phyloP scores from a whole-genome alignment of 768 basidiomycete species.

The Ramaria sp. region DNA sequence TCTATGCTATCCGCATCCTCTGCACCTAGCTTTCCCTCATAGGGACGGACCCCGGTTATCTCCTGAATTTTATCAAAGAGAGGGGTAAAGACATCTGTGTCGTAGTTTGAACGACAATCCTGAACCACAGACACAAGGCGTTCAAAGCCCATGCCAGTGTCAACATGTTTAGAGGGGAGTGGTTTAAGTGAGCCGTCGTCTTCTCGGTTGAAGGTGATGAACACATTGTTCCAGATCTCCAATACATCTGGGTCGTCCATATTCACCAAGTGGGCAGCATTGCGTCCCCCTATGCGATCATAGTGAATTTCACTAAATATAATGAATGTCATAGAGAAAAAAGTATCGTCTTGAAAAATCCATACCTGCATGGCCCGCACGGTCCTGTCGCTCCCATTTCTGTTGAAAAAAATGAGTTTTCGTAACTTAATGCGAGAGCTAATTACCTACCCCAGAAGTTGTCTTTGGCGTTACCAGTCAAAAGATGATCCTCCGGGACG shows the following conservation, averaged over 20 bases:
- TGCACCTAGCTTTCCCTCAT: slow-evolving; percentile 85
- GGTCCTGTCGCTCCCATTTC: slow-evolving; percentile 99
- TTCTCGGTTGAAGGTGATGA: slow-evolving; percentile 98
- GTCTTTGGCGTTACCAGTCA: slow-evolving; percentile 92
- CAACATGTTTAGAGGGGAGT: slow-evolving; percentile 90
- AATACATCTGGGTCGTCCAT: slow-evolving; percentile 94
- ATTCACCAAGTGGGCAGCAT: slow-evolving; percentile 89
- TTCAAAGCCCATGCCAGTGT: slow-evolving; percentile 99
- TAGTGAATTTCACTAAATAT: slow-evolving; percentile 82
- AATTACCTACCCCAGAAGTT: slow-evolving; percentile 89
- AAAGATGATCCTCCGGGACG: slow-evolving; percentile 77
- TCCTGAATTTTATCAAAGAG: slow-evolving; percentile 82
- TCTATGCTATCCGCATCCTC: slow-evolving; percentile 95
- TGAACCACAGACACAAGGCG: slow-evolving; percentile 92
- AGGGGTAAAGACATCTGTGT: slow-evolving; percentile 90
- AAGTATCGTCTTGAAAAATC: slow-evolving; percentile 11
- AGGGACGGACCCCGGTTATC: slow-evolving; percentile 79
- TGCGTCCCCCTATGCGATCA: slow-evolving; percentile 95
- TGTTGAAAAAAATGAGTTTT: slow-evolving; percentile 22
- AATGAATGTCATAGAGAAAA: neutral
- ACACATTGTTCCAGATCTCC: slow-evolving; percentile 99
- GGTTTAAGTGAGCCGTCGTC: slow-evolving; percentile 67
- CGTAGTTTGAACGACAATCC: slow-evolving; percentile 89
- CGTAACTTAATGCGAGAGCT: neutral
- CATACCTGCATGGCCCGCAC: slow-evolving; percentile 93